Base-by-base conservation (phyloP, 2,329 filamentous ascomycete genomes). In the Microsporum canis region DNA sequence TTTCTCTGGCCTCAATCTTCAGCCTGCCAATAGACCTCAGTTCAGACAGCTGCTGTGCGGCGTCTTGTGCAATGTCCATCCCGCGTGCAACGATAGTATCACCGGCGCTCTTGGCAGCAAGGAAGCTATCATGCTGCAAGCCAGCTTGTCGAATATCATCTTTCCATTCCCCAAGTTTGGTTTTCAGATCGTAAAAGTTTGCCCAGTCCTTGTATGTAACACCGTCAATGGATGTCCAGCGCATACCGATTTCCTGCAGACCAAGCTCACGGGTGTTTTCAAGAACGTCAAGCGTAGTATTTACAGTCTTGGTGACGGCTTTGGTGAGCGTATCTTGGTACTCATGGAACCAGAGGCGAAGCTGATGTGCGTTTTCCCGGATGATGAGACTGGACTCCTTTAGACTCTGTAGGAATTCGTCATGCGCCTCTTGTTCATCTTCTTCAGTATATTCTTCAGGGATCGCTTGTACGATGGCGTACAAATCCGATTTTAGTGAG, bases 161-260 rank as follows among this genome's bases (percentile, higher is more conserved):
- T 60, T 89, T 87, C 91, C 92, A 96, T 68, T 89, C 84, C 56
- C 87, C 86, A 59, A 96, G 88, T 10, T 88, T 87, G 60, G 82
- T 84, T 77, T 89, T 95, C 62, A 99, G 79, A 63, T 88, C 84
- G 72, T 97, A 91, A 71, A 96, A 99, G 72, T 92, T 94, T 63
- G 87, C 84, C 94, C 94, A 99, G 72, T 99, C 91, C 73, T 95
- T 91, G 79, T 99, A 96, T 1, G 92, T 95, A 63, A 99, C 84
- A 36, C 90, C 90, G 14, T 97, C 91, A 77, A 91, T 94, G 87
- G 89, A 95, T 10, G 92, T 91, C 91, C 94, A 99, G 63, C 77
- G 82, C 85, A 95, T 92, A 61, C 91, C 91, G 60, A 96, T 90
- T 72, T 95, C 89, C 71, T 95, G 89, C 38, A 96, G 80, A 4